Conservation (phyloP, 176 grass and related monocot genomes). For the Lolium rigidum region DNA sequence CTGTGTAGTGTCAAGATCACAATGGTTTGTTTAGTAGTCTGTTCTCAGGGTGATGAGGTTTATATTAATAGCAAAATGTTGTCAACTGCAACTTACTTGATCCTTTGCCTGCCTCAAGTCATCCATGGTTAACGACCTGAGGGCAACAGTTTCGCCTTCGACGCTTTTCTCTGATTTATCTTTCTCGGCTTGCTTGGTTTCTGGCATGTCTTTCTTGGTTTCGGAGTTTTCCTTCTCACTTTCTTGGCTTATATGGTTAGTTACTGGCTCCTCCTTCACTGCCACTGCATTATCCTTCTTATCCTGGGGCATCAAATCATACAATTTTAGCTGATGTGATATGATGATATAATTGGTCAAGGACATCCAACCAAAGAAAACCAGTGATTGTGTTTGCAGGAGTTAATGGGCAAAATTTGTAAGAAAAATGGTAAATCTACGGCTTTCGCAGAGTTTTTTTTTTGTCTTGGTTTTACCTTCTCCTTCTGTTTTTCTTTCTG, state of each 20-base stretch:
- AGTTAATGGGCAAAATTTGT: neutral
- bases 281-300: slow-evolving; percentile 43
- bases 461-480: slow-evolving; percentile 47
- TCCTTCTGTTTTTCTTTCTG: slow-evolving; percentile 67
- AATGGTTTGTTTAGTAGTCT: slow-evolving; percentile 5
- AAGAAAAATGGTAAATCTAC: neutral
- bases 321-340: neutral
- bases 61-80: neutral
- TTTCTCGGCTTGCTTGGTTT: neutral
- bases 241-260: slow-evolving; percentile 1
- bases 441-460: neutral
- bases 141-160: slow-evolving; percentile 29
- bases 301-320: slow-evolving; percentile 38
- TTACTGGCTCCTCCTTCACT: slow-evolving; percentile 3
- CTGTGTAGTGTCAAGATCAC: slow-evolving; percentile 36
- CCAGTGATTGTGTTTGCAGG: neutral
- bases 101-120: slow-evolving; percentile 85
- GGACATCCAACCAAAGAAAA: slow-evolving; percentile 19
- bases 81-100: slow-evolving; percentile 52
- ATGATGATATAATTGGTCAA: slow-evolving; percentile 26
- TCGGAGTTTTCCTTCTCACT: slow-evolving; percentile 14
- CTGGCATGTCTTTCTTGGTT: neutral
- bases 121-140: slow-evolving; percentile 85
- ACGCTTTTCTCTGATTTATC: neutral
- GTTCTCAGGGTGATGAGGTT: neutral